Conservation (phyloP, 352 stramenopile species). For the Hyaloperonospora brassicae region DNA sequence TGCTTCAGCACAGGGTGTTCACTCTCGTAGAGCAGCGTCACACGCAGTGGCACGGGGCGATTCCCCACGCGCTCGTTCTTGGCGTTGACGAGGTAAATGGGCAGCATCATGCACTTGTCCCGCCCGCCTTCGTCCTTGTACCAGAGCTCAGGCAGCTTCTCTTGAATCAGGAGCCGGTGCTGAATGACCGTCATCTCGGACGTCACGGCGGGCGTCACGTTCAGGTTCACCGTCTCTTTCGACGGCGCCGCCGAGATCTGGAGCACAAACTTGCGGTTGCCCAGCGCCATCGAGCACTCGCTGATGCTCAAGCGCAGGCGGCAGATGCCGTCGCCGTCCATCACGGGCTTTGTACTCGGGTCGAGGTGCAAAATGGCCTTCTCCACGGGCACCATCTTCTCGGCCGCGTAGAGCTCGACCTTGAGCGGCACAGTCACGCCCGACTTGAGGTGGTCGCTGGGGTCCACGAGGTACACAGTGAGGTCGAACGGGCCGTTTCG, state of each 20-base stretch:
- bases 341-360: slow-evolving; percentile 63
- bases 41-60: slow-evolving; percentile 61
- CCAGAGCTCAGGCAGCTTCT: slow-evolving; percentile 77
- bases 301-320: slow-evolving; percentile 72
- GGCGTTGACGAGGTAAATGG: slow-evolving; percentile 68
- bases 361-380: slow-evolving; percentile 78
- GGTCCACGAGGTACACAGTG: slow-evolving; percentile 81
- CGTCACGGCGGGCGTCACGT: slow-evolving; percentile 57
- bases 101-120: slow-evolving; percentile 82
- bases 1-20: slow-evolving; percentile 90
- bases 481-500: slow-evolving; percentile 81
- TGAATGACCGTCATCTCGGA: slow-evolving; percentile 82
- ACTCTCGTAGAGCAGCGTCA: slow-evolving; percentile 84
- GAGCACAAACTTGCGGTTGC: slow-evolving; percentile 82
- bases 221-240: slow-evolving; percentile 38
- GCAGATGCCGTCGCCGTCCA: slow-evolving; percentile 79
- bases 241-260: slow-evolving; percentile 57
- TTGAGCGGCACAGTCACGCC: slow-evolving; percentile 68
- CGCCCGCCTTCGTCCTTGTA: slow-evolving; percentile 82
- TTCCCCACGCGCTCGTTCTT: slow-evolving; percentile 74
- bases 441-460: slow-evolving; percentile 70
- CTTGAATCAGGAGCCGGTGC: slow-evolving; percentile 75
- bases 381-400: slow-evolving; percentile 78
- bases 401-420: slow-evolving; percentile 74
- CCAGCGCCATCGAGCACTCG: slow-evolving; percentile 78